phyloP scores from a whole-genome alignment of 2,329 filamentous ascomycete genomes.

The Diplodia intermedia region DNA sequence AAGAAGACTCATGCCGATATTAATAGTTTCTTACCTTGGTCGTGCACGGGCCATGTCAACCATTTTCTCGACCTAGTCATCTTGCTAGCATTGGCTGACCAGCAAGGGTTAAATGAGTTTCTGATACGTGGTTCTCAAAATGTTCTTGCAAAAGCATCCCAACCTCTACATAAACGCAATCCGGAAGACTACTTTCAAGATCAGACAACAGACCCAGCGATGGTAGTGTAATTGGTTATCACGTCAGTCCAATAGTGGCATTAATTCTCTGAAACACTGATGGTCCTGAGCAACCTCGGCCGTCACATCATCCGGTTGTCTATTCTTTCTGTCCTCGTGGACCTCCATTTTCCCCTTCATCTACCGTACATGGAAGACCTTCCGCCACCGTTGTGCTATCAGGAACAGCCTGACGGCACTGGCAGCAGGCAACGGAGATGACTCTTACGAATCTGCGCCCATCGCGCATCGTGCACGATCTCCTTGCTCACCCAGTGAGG shows the following conservation, averaged over 20 bases:
- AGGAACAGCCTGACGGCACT: too few species aligned
- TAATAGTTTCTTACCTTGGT: neutral
- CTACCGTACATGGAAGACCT: too few species aligned
- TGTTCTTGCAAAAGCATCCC: neutral
- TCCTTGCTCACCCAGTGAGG: slow-evolving; percentile 77
- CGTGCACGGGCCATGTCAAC: neutral
- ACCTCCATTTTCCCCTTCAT: too few species aligned
- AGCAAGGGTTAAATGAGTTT: neutral
- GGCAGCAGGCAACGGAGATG: too few species aligned
- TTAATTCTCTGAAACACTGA: neutral
- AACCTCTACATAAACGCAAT: neutral
- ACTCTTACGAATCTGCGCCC: too few species aligned
- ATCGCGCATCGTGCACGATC: slow-evolving; percentile 53
- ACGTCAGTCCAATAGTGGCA: slow-evolving; percentile 52
- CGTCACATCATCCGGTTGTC: neutral
- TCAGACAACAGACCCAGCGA: neutral
- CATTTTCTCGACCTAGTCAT: neutral
- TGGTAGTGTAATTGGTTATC: slow-evolving; percentile 55
- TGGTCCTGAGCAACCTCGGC: slow-evolving; percentile 24
- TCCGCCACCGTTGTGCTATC: too few species aligned
- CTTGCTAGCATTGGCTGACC: neutral
- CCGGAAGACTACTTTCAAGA: neutral
- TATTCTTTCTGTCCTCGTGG: neutral
- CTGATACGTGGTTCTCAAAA: neutral
- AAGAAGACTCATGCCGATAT: neutral